A percentile compares a stretch with the other conserved stretches of the same genome.
phyloP scores from a whole-genome alignment of 1,284 basidiomycete species.

The Sporisorium scitamineum region DNA sequence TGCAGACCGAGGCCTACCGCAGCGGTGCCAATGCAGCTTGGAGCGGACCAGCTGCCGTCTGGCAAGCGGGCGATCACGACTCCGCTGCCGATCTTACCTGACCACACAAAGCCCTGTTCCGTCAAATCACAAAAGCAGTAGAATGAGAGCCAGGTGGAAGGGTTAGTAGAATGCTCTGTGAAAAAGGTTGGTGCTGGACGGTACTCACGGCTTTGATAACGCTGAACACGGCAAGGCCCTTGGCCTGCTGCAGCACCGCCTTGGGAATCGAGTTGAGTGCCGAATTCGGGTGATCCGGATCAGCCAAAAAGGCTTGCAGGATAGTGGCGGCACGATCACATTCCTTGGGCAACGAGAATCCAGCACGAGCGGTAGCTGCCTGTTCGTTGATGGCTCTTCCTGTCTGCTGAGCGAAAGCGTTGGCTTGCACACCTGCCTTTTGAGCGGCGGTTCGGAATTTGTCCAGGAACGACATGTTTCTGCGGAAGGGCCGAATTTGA shows the following conservation, averaged over 20 bases:
- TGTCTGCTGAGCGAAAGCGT: constrained; percentile 63
- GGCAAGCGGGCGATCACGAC: constrained; percentile 92
- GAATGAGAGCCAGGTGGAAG: neutral
- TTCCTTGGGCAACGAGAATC: constrained; percentile 67
- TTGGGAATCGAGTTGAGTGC: constrained; percentile 96
- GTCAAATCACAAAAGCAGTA: neutral
- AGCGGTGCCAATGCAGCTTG: constrained; percentile 96
- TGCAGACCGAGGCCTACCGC: constrained; percentile 90
- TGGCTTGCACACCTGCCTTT: constrained; percentile 75
- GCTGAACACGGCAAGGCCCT: constrained; percentile 91
- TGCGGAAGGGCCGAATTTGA: neutral
- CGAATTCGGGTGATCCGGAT: constrained; percentile 86
- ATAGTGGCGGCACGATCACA: constrained; percentile 87
- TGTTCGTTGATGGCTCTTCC: constrained; percentile 55
- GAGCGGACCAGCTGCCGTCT: constrained; percentile 97
- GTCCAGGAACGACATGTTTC: constrained; percentile 75
- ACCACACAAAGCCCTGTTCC: constrained; percentile 85
- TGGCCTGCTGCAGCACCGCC: constrained; percentile 85
- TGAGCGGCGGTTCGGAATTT: constrained; percentile 83
- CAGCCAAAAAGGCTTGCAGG: constrained; percentile 87
- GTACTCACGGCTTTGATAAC: constrained; percentile 75
- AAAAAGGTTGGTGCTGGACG: neutral
- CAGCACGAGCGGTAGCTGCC: constrained; percentile 59
- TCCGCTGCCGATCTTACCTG: constrained; percentile 93
- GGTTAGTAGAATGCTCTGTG: neutral